phyloP scores from a whole-genome alignment of 2,329 filamentous ascomycete genomes.

The Trichoderma breve region DNA sequence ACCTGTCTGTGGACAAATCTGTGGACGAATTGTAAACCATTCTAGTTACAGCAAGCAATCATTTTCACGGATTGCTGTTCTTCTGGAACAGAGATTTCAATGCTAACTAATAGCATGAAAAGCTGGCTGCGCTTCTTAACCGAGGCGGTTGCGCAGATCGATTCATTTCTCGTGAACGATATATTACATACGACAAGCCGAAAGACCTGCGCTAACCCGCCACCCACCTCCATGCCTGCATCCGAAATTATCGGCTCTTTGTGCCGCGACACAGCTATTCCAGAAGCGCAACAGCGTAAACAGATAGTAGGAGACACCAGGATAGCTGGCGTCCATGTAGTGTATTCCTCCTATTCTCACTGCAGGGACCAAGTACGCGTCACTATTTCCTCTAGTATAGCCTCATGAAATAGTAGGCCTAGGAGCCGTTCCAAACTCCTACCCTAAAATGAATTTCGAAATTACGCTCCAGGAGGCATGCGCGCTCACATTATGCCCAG shows the following conservation, averaged over 20 bases:
- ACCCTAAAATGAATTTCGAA: background rate
- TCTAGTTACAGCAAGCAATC: background rate
- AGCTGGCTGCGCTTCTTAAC: background rate
- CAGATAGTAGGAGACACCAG: background rate
- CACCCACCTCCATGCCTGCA: background rate
- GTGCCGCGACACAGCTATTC: background rate
- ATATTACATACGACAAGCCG: background rate
- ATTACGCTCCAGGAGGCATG: background rate
- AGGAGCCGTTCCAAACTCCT: background rate
- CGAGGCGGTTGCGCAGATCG: background rate
- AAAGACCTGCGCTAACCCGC: background rate
- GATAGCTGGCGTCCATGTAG: background rate
- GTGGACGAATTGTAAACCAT: background rate
- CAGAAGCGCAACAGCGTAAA: background rate
- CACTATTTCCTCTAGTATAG: background rate
- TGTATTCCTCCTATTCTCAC: background rate
- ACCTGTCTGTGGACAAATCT: background rate
- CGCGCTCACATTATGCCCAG: background rate
- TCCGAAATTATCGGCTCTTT: background rate
- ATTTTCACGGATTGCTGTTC: background rate
- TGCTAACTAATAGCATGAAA: background rate
- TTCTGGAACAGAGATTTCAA: background rate
- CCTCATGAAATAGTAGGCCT: background rate
- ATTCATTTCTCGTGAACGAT: background rate
- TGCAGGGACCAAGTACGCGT: background rate